Base-by-base conservation (phyloP, 1,284 basidiomycete genomes). In the Agaricales sp. region DNA sequence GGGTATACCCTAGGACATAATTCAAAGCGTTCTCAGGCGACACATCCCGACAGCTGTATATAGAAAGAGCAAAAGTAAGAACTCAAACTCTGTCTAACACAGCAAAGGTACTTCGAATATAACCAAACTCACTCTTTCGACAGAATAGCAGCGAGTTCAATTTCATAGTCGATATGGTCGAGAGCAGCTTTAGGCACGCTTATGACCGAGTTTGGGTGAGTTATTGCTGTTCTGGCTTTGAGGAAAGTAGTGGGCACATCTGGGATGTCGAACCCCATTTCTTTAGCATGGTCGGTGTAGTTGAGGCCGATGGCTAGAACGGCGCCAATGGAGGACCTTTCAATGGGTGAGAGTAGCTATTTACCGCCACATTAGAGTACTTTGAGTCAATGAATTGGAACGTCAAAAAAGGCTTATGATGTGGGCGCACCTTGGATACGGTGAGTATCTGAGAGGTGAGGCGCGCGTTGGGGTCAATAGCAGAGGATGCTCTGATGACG, bases 1-100 rank as follows among this genome's bases (percentile, higher is more conserved):
- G 19, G 25, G 84, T 88, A 61, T 89, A 92, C 1, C 80, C 90
- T 0, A 91, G 71, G 2, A 94, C 82, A 56, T 91, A 89, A 58
- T 89, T 78, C 46, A 92, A 66, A 0, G 91, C 90, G 2, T 92
- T 76, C 0, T 69, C 74, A 57, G 86, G 83, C 0, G 74, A 71
- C 4, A 93, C 88, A 58, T 94, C 67, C 67, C 39, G 39, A 20
- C 39, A 41, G 39, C 39, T 41, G 16, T 8, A 41, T 16, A 6
- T 20, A 41, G 14, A n/a, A n/a, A n/a, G n/a, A n/a, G n/a, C n/a
- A n/a, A n/a, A n/a, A n/a, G n/a, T n/a, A n/a, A n/a, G n/a, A n/a
- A n/a, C n/a, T n/a, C n/a, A n/a, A n/a, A n/a, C n/a, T n/a, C n/a
- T n/a, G n/a, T n/a, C n/a, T n/a, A n/a, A n/a, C n/a, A n/a, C n/a